A percentile compares a stretch with the other conserved stretches of the same genome.
phyloP scores from a whole-genome alignment of 352 stramenopile genomes.

The Phytophthora macrochlamydospora region DNA sequence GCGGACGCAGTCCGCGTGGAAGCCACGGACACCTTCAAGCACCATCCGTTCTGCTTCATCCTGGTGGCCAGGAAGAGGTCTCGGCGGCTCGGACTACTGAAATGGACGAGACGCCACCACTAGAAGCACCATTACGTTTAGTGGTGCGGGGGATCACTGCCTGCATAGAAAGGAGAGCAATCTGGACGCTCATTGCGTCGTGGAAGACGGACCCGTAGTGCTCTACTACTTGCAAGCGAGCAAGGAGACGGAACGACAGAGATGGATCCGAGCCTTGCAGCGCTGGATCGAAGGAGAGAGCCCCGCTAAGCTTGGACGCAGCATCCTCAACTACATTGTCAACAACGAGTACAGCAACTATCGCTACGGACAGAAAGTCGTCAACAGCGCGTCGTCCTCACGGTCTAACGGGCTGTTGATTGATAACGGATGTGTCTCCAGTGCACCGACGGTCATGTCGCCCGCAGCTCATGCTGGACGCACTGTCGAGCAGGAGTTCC shows the following conservation, averaged over 20 bases:
- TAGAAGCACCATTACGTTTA: slow-evolving; percentile 24
- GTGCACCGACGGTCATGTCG: slow-evolving; percentile 36
- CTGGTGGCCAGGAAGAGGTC: slow-evolving; percentile 62
- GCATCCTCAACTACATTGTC: slow-evolving; percentile 76
- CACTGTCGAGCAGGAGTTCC: slow-evolving; percentile 72
- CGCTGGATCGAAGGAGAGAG: slow-evolving; percentile 74
- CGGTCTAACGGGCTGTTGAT: slow-evolving; percentile 18
- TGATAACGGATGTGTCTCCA: slow-evolving; percentile 16
- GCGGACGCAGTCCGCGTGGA: slow-evolving; percentile 70
- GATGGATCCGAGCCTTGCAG: slow-evolving; percentile 74
- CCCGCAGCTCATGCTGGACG: slow-evolving; percentile 58
- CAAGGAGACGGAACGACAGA: slow-evolving; percentile 64
- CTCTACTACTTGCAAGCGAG: slow-evolving; percentile 74
- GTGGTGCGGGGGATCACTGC: slow-evolving; percentile 36
- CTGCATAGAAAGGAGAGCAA: slow-evolving; percentile 72
- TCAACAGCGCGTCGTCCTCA: slow-evolving; percentile 23
- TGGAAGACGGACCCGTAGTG: slow-evolving; percentile 54
- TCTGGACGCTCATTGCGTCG: slow-evolving; percentile 30
- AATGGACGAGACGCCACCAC: slow-evolving; percentile 13
- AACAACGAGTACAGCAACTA: slow-evolving; percentile 73
- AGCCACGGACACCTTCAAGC: slow-evolving; percentile 55
- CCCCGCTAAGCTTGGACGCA: slow-evolving; percentile 55
- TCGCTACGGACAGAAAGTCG: slow-evolving; percentile 68
- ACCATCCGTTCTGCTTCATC: slow-evolving; percentile 72
- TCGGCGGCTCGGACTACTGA: slow-evolving; percentile 28